Percentiles rank a stretch among this genome's conserved stretches.
These are phyloP conservation scores for Phaseolus lunatus DNA, from an alignment of 306 rosid genomes.

Conservation along the genomic window DNA sequence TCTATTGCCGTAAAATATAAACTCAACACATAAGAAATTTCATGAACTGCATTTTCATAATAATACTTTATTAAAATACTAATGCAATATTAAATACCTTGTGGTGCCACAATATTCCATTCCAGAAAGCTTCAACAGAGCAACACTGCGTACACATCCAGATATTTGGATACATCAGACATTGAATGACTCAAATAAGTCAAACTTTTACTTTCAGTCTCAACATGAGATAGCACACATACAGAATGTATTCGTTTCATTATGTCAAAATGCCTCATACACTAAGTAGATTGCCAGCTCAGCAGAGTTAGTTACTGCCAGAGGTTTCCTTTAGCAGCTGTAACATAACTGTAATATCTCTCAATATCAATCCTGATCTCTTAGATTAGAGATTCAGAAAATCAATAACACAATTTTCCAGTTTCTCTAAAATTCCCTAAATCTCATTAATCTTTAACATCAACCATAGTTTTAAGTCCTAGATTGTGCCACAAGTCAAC, in stretches of 20 bases:
- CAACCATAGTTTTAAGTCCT: neutral
- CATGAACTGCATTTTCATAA: neutral
- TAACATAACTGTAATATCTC: neutral
- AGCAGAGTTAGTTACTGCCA: neutral
- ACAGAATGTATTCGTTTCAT: neutral
- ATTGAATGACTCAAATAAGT: conserved; percentile 17
- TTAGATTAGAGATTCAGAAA: too few relatives aligned
- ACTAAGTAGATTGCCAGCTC: too few relatives aligned
- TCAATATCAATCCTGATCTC: neutral
- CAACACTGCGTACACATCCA: conserved; percentile 73
- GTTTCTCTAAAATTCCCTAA: neutral
- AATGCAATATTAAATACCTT: conserved; percentile 59
- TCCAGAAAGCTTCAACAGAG: conserved; percentile 81
- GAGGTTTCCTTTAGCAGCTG: too few relatives aligned
- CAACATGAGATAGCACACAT: neutral
- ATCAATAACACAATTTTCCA: too few relatives aligned
- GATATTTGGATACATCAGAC: conserved; percentile 41
- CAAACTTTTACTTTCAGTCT: neutral
- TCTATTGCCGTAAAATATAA: neutral
- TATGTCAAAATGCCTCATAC: neutral
- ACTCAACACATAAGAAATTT: conserved; percentile 19
- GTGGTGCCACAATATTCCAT: conserved; percentile 97
- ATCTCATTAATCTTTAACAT: neutral
- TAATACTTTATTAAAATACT: neutral
- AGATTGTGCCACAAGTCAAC: too few relatives aligned